Conservation (phyloP, 1,139 yeast species). For the Citeromyces hawaiiensis region DNA sequence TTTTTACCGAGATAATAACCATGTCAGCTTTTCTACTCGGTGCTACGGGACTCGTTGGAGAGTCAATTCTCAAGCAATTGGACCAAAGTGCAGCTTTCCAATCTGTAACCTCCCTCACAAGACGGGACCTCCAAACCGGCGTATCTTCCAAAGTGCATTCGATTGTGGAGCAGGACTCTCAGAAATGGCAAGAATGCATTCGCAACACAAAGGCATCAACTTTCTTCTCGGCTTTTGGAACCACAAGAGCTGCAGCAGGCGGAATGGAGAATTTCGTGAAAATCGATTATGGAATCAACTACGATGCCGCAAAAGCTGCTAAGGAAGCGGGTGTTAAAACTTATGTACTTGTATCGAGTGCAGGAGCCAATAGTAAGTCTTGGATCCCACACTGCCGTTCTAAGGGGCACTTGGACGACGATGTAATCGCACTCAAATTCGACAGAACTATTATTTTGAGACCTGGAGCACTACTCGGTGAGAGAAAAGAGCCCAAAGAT, state of each 20-base stretch:
- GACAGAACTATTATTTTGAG: slow-evolving; percentile 55
- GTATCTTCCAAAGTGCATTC: background rate
- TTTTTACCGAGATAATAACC: too few relatives aligned
- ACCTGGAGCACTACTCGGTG: slow-evolving; percentile 60
- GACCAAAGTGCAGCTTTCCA: too few relatives aligned
- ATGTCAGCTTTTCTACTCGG: too few relatives aligned
- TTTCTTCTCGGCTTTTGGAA: slow-evolving; percentile 58
- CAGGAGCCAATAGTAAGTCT: slow-evolving; percentile 43
- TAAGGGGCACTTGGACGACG: slow-evolving; percentile 57
- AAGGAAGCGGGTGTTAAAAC: slow-evolving; percentile 51
- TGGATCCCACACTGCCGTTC: slow-evolving; percentile 40
- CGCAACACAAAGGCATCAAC: slow-evolving; percentile 5
- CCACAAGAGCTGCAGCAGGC: slow-evolving; percentile 65
- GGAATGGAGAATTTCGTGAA: slow-evolving; percentile 46
- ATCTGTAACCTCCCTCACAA: too few relatives aligned
- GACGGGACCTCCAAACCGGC: too few relatives aligned
- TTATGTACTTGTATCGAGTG: slow-evolving; percentile 47
- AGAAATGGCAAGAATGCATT: background rate
- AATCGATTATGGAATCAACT: slow-evolving; percentile 61
- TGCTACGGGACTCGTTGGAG: too few relatives aligned
- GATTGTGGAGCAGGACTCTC: background rate
- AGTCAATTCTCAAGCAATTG: too few relatives aligned
- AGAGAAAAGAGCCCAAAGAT: slow-evolving; percentile 26
- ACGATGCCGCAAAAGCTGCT: slow-evolving; percentile 55
- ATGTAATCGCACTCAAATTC: slow-evolving; percentile 40